These are phyloP conservation scores for Eragrostis curvula DNA, from an alignment of 176 grass and related monocot species.

Conservation along the genomic window DNA sequence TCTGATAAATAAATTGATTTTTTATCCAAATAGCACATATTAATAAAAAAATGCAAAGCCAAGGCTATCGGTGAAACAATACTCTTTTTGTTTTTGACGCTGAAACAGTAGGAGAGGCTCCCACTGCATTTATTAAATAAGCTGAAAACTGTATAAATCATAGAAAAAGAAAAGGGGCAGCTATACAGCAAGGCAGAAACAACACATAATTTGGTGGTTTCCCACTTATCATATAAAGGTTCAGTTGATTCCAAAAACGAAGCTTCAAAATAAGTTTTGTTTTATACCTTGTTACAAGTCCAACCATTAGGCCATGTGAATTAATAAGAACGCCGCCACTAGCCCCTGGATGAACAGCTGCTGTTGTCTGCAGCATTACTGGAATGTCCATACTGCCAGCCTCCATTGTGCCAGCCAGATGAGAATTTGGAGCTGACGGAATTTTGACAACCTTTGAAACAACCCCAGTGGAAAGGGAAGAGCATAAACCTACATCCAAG, in stretches of 20 bases:
- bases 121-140: no score
- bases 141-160: no score
- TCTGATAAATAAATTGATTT: background rate
- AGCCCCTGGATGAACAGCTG: slow-evolving; percentile 87
- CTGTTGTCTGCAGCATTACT: slow-evolving; percentile 96
- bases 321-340: slow-evolving; percentile 86
- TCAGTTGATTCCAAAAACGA: background rate
- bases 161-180: no score
- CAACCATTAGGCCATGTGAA: slow-evolving; percentile 83
- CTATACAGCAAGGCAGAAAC: no score
- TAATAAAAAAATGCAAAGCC: background rate
- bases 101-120: no score
- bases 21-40: background rate
- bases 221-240: background rate
- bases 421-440: slow-evolving; percentile 35
- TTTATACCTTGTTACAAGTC: slow-evolving; percentile 83
- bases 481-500: slow-evolving; percentile 59
- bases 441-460: slow-evolving; percentile 81
- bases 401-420: slow-evolving; percentile 34
- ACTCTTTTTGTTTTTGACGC: no score
- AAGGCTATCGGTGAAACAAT: background rate
- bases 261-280: slow-evolving; percentile 6
- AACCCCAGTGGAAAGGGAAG: slow-evolving; percentile 79
- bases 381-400: slow-evolving; percentile 51
- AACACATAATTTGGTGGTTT: background rate